Conservation (phyloP, 805 yeast species). For the Pichia gijzeniarum region DNA sequence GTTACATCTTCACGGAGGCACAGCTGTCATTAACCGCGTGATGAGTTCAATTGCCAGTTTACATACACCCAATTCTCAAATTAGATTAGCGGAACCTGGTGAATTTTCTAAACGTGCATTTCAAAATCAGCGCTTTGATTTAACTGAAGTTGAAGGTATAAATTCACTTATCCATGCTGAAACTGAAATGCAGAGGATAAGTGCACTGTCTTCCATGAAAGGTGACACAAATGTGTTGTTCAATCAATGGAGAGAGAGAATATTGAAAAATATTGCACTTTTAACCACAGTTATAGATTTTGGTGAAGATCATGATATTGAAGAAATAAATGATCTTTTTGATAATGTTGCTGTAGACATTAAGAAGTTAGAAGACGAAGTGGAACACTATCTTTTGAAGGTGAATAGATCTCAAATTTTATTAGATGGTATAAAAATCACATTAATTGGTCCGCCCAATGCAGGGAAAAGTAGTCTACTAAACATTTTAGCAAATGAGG, state of each 20-base stretch:
- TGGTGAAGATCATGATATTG: conserved; percentile 87
- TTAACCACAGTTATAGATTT: conserved; percentile 89
- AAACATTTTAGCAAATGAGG: conserved; percentile 68
- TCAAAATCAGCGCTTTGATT: conserved; percentile 72
- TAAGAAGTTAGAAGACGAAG: conserved; percentile 35
- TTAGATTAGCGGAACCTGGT: conserved; percentile 87
- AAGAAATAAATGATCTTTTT: conserved; percentile 51
- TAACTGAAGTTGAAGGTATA: conserved; percentile 88
- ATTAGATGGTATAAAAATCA: conserved; percentile 64
- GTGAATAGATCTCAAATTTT: conserved; percentile 57
- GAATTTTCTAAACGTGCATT: conserved; percentile 89
- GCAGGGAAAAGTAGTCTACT: conserved; percentile 91
- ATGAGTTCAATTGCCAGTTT: conserved; percentile 51
- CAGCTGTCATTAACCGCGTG: conserved; percentile 70
- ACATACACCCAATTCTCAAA: conserved; percentile 40
- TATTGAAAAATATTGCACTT: conserved; percentile 63
- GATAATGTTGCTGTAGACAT: conserved; percentile 42
- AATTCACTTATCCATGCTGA: conserved; percentile 88
- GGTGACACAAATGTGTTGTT: conserved; percentile 59
- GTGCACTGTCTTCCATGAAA: conserved; percentile 66
- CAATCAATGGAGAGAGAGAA: conserved; percentile 55
- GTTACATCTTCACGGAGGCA: conserved; percentile 91
- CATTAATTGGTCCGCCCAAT: conserved; percentile 86
- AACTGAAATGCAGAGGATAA: conserved; percentile 77
- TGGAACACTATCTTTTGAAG: conserved; percentile 38